Evolutionary conservation across 2,329 filamentous ascomycete genomes (phyloP).

Genomic region (Zarea fungicola): DNA sequence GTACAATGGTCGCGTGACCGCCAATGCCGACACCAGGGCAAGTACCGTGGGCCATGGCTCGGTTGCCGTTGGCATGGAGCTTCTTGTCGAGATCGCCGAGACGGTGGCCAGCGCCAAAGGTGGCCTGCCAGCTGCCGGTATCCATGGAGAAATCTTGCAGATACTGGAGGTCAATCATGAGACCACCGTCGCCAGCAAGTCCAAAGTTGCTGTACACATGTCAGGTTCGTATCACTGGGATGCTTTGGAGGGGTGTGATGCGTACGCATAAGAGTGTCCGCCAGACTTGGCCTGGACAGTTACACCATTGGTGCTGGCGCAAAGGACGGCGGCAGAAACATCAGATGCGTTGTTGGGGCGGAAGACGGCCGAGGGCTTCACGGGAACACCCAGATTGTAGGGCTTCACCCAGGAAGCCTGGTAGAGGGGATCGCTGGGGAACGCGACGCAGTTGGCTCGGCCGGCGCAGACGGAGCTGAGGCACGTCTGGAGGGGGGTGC

Average conservation of each 20-base stretch:
- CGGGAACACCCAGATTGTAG: slow-evolving; percentile 47
- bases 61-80: slow-evolving; percentile 45
- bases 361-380: slow-evolving; percentile 51
- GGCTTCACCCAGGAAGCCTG: slow-evolving; percentile 45
- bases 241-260: not conserved
- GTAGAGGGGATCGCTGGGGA: slow-evolving; percentile 38
- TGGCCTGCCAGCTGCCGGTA: slow-evolving; percentile 45
- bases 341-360: slow-evolving; percentile 48
- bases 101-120: slow-evolving; percentile 48
- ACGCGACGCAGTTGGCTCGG: slow-evolving; percentile 41
- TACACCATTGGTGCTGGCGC: slow-evolving; percentile 43
- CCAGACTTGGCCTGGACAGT: slow-evolving; percentile 59
- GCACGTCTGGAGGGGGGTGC: slow-evolving; percentile 37
- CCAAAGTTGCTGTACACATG: slow-evolving; percentile 31
- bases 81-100: slow-evolving; percentile 47
- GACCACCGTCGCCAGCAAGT: slow-evolving; percentile 44
- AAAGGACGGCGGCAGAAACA: slow-evolving; percentile 52
- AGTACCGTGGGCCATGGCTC: slow-evolving; percentile 56
- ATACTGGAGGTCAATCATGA: slow-evolving; percentile 51
- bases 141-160: slow-evolving; percentile 51
- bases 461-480: slow-evolving; percentile 42
- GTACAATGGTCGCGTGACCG: slow-evolving; percentile 52
- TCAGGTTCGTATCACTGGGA: not conserved
- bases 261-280: slow-evolving; percentile 59
- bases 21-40: slow-evolving; percentile 56